Evolutionary conservation across 208 protist genomes (phyloP).

Genomic region (Acanthamoeba sp.): DNA sequence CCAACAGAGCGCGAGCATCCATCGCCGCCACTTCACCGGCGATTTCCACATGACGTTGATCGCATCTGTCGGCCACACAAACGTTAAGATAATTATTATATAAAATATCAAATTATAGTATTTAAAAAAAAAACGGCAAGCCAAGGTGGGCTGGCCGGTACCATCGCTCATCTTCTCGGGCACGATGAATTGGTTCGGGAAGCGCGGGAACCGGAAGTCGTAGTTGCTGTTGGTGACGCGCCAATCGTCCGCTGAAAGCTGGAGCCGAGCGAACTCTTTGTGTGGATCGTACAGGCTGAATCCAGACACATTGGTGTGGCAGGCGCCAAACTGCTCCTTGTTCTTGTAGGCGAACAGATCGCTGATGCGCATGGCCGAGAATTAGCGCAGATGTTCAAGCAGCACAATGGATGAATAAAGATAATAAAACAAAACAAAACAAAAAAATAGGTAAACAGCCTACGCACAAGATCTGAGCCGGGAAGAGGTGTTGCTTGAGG

Average conservation of each 20-base stretch:
- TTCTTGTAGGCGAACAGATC: neutral
- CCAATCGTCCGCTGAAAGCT: neutral
- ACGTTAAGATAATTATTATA: too few relatives aligned
- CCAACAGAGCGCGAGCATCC: conserved; percentile 7
- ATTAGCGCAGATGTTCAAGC: too few relatives aligned
- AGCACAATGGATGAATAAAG: too few relatives aligned
- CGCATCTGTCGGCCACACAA: neutral
- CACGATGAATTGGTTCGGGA: conserved; percentile 5
- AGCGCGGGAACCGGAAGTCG: conserved; percentile 5
- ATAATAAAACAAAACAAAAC: neutral
- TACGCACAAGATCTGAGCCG: neutral
- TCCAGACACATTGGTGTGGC: neutral
- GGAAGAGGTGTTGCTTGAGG: neutral
- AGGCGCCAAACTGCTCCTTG: conserved; percentile 10
- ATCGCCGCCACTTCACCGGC: neutral
- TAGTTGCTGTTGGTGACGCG: neutral
- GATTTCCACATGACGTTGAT: conserved; percentile 6
- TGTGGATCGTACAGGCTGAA: neutral
- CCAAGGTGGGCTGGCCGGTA: neutral
- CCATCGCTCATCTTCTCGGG: neutral
- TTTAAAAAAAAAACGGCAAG: neutral
- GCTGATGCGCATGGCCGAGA: neutral
- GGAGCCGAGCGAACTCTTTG: too few relatives aligned
- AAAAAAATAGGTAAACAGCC: neutral
- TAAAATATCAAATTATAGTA: too few relatives aligned